Evolutionary conservation across 1,284 basidiomycete species (phyloP), one percentile per base, ranked within the genome.

Genomic region (Tetrapyrgos nigripes): DNA sequence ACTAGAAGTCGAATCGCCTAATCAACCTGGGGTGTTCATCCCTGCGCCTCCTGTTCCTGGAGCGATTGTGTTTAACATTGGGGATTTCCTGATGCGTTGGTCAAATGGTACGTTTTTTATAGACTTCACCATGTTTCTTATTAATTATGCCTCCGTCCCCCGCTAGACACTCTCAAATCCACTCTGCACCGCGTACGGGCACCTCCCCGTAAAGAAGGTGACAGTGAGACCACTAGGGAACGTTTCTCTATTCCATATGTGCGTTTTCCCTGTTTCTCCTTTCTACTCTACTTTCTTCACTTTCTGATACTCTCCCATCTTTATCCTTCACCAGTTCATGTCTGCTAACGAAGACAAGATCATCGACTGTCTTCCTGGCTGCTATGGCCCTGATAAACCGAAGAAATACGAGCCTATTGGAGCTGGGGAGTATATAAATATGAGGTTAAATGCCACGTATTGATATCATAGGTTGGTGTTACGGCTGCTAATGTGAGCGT

Each of bases 161-260:
- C 37, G 37, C 8, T 43, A 53, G 84, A 87, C 64, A 78, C 74
- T 3, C 81, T 88, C 28, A 79, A 81, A 62, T 86, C 85, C 59
- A 84, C 85, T 0, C 69, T 85, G 13, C 86, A 88, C 66, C 81
- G 85, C 8, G 86, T 88, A 10, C 76, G 80, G 29, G 79, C 82
- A 1, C 85, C 86, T 1, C 70, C 68, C 0, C 54, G 67, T 23
- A 50, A 56, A n/a, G 37, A 54, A 17, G 53, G 60, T 10, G 66
- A 62, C 6, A 48, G 63, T 9, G 78, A 73, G 4, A 74, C 78
- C 67, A 76, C 79, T 1, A 80, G 79, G 3, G 76, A 79, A 49
- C 73, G 84, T 35, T 87, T 82, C 65, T 85, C 83, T 1, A 85
- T 86, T 57, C 83, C 84, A 46, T 86, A 85, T 62, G 83, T 85